Conservation (phyloP, 176 grass and related monocot genomes). For the Aegilops tauschii region DNA sequence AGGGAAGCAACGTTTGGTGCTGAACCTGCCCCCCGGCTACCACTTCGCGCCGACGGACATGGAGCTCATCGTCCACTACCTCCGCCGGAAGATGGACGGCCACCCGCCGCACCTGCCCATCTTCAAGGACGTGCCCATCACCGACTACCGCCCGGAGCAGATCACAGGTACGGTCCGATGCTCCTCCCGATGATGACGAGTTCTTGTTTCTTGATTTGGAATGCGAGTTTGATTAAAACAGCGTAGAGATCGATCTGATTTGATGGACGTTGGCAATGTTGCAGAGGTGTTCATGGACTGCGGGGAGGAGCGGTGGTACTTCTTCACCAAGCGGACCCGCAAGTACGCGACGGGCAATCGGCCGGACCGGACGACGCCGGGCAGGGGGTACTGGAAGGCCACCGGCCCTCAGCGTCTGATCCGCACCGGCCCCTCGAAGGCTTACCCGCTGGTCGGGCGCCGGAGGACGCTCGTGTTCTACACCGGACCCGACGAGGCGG, state of each 20-base stretch:
- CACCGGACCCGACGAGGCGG: background rate
- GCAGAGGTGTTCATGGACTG: background rate
- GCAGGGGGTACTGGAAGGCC: conserved; percentile 26
- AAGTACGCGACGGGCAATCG: conserved; percentile 10
- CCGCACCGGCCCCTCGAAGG: background rate
- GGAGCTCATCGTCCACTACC: conserved; percentile 25
- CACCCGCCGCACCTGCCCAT: background rate
- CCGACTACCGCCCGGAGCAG: background rate
- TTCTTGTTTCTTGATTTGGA: background rate
- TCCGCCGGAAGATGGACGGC: conserved; percentile 9
- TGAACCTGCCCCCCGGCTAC: background rate
- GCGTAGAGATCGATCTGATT: background rate
- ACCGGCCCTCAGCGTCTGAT: background rate
- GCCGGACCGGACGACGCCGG: conserved; percentile 24
- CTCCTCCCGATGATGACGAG: no score
- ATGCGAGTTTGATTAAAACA: background rate
- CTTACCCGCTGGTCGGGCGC: background rate
- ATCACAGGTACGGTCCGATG: conserved; percentile 7
- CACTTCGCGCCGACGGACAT: conserved; percentile 12
- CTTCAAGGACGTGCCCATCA: background rate
- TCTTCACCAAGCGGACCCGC: background rate
- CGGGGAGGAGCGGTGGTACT: conserved; percentile 32
- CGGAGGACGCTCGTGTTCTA: conserved; percentile 25
- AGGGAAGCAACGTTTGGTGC: background rate
- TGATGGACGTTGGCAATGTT: background rate